A percentile compares a stretch with the other conserved stretches of the same genome.
phyloP scores from a whole-genome alignment of 2,329 filamentous ascomycete genomes.

The Trichoderma arundinaceum region DNA sequence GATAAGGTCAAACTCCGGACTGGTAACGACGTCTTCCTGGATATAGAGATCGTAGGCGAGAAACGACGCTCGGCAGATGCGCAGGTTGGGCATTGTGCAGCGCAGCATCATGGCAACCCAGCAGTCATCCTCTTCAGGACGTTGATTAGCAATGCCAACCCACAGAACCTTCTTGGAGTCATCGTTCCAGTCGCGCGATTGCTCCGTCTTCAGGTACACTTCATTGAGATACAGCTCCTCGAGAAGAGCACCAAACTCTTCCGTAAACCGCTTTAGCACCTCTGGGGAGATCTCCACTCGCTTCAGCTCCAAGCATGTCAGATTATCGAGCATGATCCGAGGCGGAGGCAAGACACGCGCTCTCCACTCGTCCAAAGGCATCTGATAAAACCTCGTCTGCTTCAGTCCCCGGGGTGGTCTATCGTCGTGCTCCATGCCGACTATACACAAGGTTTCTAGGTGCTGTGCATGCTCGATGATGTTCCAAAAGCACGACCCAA shows the following conservation, averaged over 20 bases:
- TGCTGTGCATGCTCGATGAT: conserved; percentile 52
- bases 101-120: conserved; percentile 54
- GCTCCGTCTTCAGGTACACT: conserved; percentile 52
- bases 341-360: conserved; percentile 48
- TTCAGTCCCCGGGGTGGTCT: conserved; percentile 46
- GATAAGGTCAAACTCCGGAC: conserved; percentile 48
- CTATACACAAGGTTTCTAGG: conserved; percentile 55
- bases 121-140: conserved; percentile 44
- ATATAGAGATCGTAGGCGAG: conserved; percentile 53
- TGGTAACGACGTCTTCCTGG: conserved; percentile 40
- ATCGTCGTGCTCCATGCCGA: conserved; percentile 52
- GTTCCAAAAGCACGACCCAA: conserved; percentile 56
- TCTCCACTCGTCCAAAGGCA: conserved; percentile 48
- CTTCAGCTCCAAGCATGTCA: conserved; percentile 53
- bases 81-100: conserved; percentile 44
- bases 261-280: conserved; percentile 44
- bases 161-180: conserved; percentile 49
- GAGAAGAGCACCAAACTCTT: conserved; percentile 48
- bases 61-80: conserved; percentile 51
- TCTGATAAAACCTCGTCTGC: conserved; percentile 47
- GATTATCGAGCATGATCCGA: conserved; percentile 44
- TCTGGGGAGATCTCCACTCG: conserved; percentile 48
- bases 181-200: conserved; percentile 44
- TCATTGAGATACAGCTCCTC: conserved; percentile 54
- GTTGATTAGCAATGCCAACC: conserved; percentile 53